These are phyloP conservation scores for Rhodotorula sp. DNA, from an alignment of 1,284 basidiomycete species.

Conservation along the genomic window DNA sequence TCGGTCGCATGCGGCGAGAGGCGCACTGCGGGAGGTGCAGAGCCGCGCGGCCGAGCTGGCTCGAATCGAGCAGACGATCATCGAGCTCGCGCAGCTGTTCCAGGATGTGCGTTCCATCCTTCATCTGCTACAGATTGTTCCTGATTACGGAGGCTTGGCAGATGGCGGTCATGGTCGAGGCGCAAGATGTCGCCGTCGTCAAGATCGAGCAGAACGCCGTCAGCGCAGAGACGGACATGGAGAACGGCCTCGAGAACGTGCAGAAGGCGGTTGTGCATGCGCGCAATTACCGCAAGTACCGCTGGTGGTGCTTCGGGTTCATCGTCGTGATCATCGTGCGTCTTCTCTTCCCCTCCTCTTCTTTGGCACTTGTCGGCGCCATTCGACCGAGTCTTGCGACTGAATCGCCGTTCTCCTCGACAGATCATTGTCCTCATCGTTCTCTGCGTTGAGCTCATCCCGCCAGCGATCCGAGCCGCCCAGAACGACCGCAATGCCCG, in stretches of 20 bases:
- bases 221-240: conserved; percentile 63
- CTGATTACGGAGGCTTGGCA: conserved; percentile 45
- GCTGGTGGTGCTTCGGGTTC: conserved; percentile 59
- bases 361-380: neutral
- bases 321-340: conserved; percentile 35
- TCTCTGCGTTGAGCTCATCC: conserved; percentile 7
- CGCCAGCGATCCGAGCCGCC: neutral
- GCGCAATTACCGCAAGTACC: conserved; percentile 64
- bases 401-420: neutral
- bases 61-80: conserved; percentile 77
- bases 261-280: conserved; percentile 46
- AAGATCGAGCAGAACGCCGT: conserved; percentile 63
- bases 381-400: neutral
- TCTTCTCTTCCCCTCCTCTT: neutral
- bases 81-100: conserved; percentile 84
- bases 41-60: conserved; percentile 51
- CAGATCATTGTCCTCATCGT: conserved; percentile 15
- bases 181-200: conserved; percentile 71
- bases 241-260: conserved; percentile 53
- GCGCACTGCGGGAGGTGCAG: conserved; percentile 49
- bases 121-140: neutral
- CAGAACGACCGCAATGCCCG: neutral
- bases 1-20: conserved; percentile 40
- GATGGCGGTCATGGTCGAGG: conserved; percentile 75
- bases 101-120: conserved; percentile 56